These are phyloP conservation scores for Xylogone sp. DNA, from an alignment of 2,329 filamentous ascomycete genomes.

Conservation along the genomic window DNA sequence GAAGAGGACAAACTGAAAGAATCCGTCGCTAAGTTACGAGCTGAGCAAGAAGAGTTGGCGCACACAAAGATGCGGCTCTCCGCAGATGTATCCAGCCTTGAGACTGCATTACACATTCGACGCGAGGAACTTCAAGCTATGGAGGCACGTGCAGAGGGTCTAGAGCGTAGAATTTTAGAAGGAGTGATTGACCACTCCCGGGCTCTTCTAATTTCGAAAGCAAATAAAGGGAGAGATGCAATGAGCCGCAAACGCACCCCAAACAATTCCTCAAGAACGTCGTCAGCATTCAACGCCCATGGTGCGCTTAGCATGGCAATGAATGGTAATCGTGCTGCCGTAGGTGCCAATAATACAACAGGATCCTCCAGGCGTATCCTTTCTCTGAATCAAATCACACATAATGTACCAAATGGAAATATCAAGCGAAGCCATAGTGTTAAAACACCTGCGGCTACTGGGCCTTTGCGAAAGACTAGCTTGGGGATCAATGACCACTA, in stretches of 20 bases:
- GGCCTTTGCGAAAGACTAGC: constrained; percentile 61
- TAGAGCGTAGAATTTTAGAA: constrained; percentile 91
- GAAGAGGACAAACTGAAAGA: constrained; percentile 61
- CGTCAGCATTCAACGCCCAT: constrained; percentile 30
- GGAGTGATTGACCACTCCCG: constrained; percentile 96
- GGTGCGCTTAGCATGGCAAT: constrained; percentile 51
- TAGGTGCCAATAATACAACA: constrained; percentile 37
- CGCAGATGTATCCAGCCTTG: constrained; percentile 84
- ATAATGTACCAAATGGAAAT: constrained; percentile 59
- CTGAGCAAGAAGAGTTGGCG: constrained; percentile 70
- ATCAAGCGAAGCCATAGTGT: constrained; percentile 78
- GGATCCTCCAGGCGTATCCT: constrained; percentile 73
- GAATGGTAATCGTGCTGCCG: constrained; percentile 33
- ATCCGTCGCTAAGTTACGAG: constrained; percentile 42
- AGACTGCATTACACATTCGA: constrained; percentile 84
- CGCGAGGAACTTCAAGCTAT: constrained; percentile 89
- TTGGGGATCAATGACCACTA: constrained; percentile 52
- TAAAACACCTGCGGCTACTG: constrained; percentile 51
- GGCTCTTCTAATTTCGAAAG: constrained; percentile 75
- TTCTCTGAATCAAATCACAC: constrained; percentile 84
- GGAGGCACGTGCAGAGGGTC: constrained; percentile 80
- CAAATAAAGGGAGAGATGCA: constrained; percentile 38
- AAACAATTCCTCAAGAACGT: constrained; percentile 32
- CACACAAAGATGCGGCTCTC: constrained; percentile 76
- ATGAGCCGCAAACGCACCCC: constrained; percentile 50